Percentiles rank a stretch among this genome's conserved stretches.
Evolutionary conservation across 73 alveolate species (phyloP).

Genomic region (Stentor coeruleus): DNA sequence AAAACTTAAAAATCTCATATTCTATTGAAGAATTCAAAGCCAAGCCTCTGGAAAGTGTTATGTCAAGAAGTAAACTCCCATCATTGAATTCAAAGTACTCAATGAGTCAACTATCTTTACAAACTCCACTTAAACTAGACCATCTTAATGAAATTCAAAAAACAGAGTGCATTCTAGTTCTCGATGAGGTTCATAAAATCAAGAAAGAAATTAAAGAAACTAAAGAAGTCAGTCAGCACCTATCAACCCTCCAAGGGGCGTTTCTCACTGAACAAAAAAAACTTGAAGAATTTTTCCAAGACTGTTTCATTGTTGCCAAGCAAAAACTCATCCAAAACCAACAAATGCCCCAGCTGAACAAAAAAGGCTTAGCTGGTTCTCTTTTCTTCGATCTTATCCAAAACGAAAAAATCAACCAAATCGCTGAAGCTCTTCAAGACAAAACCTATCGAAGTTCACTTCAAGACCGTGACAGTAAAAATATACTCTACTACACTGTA

Average conservation of each 20-base stretch:
- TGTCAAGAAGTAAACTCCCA: background rate
- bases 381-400: background rate
- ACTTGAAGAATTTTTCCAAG: slow-evolving; percentile 19
- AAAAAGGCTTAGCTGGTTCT: slow-evolving; percentile 15
- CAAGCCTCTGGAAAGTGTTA: background rate
- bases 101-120: background rate
- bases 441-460: background rate
- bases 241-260: background rate
- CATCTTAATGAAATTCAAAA: background rate
- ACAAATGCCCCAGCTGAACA: slow-evolving; percentile 7
- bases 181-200: background rate
- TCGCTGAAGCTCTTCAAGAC: background rate
- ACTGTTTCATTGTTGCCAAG: background rate
- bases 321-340: slow-evolving; percentile 18
- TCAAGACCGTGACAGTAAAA: slow-evolving; percentile 26
- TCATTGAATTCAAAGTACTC: background rate
- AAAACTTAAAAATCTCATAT: slow-evolving; percentile 12
- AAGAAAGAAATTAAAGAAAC: background rate
- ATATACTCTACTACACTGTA: slow-evolving; percentile 3
- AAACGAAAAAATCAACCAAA: background rate
- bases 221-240: background rate
- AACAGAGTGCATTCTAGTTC: background rate
- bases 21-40: slow-evolving; percentile 9
- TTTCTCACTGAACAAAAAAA: background rate
- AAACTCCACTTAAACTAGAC: background rate